phyloP scores from a whole-genome alignment of 2,329 filamentous ascomycete species.

The Aspergillus neotritici region DNA sequence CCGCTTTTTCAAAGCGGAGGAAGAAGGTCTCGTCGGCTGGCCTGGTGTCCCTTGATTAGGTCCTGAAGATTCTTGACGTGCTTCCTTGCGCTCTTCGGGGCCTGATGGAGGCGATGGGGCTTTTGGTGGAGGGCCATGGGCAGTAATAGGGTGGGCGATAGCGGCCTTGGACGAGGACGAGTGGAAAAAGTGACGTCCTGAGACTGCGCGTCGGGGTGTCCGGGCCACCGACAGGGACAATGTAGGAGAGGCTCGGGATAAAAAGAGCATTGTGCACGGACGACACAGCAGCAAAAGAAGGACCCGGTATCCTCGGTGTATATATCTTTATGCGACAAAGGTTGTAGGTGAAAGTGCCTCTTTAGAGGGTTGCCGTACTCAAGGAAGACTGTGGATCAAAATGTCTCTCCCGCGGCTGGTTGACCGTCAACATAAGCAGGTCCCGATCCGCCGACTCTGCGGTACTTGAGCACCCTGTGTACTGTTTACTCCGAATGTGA shows the following conservation, averaged over 20 bases:
- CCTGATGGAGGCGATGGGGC: slow-evolving; percentile 49
- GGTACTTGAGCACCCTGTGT: too few species aligned
- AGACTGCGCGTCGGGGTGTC: slow-evolving; percentile 11
- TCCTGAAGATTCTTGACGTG: too few species aligned
- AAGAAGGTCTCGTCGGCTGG: slow-evolving; percentile 16
- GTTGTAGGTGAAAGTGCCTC: too few species aligned
- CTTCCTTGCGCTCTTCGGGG: slow-evolving; percentile 43
- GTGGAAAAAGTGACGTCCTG: slow-evolving; percentile 28
- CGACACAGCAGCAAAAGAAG: background rate
- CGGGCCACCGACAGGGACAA: slow-evolving; percentile 17
- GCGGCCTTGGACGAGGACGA: slow-evolving; percentile 39
- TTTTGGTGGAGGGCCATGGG: slow-evolving; percentile 56
- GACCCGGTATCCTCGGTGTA: too few species aligned
- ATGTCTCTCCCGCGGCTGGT: too few species aligned
- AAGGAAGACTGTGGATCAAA: too few species aligned
- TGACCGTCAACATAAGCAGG: too few species aligned
- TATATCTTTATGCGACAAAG: background rate
- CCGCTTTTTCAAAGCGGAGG: slow-evolving; percentile 56
- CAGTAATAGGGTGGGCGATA: slow-evolving; percentile 53
- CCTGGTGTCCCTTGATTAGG: slow-evolving; percentile 38
- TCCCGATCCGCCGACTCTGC: too few species aligned
- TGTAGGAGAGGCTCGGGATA: slow-evolving; percentile 18
- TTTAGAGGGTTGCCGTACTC: too few species aligned
- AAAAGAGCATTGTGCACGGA: slow-evolving; percentile 13
- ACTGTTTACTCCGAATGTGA: too few species aligned